These are phyloP conservation scores for Vicia villosa DNA, from an alignment of 306 rosid genomes.

Conservation along the genomic window DNA sequence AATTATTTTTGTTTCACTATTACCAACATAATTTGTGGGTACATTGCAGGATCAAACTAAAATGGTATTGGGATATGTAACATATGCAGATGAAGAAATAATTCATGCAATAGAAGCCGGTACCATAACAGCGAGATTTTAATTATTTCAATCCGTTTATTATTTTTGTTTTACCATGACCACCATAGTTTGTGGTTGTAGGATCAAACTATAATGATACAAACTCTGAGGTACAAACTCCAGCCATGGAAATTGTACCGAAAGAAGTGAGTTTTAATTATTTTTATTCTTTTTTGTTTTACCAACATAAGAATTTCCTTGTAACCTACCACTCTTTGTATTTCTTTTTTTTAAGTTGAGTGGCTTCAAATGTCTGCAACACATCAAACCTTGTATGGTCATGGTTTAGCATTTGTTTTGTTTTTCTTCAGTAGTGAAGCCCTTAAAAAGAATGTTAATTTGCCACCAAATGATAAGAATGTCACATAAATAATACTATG, in stretches of 20 bases:
- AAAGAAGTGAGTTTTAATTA: too few species aligned
- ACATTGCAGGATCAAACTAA: neutral
- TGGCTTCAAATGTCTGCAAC: neutral
- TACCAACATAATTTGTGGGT: neutral
- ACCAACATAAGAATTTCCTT: neutral
- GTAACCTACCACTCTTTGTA: neutral
- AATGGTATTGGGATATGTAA: neutral
- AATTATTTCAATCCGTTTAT: neutral
- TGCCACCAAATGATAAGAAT: neutral
- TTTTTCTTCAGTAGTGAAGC: neutral
- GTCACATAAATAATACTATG: neutral
- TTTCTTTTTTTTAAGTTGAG: neutral
- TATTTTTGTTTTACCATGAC: neutral
- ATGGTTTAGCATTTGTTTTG: neutral
- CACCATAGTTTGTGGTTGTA: neutral
- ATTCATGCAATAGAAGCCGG: neutral
- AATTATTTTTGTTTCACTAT: neutral
- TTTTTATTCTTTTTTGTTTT: too few species aligned
- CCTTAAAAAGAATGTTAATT: neutral
- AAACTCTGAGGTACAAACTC: too few species aligned
- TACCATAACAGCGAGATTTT: neutral
- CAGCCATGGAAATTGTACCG: too few species aligned
- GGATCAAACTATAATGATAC: too few species aligned
- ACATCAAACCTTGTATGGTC: conserved; percentile 1
- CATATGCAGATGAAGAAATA: neutral